Percentiles rank a stretch among this genome's conserved stretches.
These are phyloP conservation scores for Morella rubra DNA, from an alignment of 306 rosid genomes.

Conservation along the genomic window DNA sequence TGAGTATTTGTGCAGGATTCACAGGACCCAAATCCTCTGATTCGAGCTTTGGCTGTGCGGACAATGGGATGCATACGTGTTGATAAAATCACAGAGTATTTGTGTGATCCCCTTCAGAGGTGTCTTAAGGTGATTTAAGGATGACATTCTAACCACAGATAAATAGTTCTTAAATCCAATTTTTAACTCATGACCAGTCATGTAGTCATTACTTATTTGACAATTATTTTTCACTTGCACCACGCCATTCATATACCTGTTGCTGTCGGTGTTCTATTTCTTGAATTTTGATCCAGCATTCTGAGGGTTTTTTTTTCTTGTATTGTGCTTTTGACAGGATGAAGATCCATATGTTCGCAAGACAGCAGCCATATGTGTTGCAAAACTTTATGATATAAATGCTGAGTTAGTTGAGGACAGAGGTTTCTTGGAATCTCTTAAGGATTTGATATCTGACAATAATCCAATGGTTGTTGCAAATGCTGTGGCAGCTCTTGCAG, in stretches of 20 bases:
- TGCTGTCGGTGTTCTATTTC: constrained; percentile 5
- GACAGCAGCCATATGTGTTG: constrained; percentile 99
- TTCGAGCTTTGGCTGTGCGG: constrained; percentile 97
- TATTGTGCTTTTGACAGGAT: constrained; percentile 57
- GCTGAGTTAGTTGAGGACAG: constrained; percentile 98
- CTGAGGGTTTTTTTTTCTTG: constrained; percentile 5
- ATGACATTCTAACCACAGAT: constrained; percentile 1
- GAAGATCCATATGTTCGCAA: constrained; percentile 99
- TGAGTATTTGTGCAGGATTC: constrained; percentile 71
- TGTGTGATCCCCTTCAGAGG: constrained; percentile 99
- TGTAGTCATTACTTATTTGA: neutral
- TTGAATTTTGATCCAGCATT: constrained; percentile 17
- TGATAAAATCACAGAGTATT: constrained; percentile 96
- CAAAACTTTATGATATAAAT: constrained; percentile 96
- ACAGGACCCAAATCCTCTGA: constrained; percentile 97
- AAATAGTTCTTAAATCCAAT: neutral
- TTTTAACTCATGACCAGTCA: constrained; percentile 10
- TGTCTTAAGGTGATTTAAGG: constrained; percentile 76
- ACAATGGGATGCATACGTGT: constrained; percentile 99
- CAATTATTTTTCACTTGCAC: neutral
- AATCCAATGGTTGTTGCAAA: constrained; percentile 99
- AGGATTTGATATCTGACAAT: constrained; percentile 98
- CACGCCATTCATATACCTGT: neutral
- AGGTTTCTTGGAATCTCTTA: constrained; percentile 91
- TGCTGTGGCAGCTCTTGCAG: constrained; percentile 97